Conservation (phyloP, 106 monocot genomes). For the Dactylorhiza incarnata region DNA sequence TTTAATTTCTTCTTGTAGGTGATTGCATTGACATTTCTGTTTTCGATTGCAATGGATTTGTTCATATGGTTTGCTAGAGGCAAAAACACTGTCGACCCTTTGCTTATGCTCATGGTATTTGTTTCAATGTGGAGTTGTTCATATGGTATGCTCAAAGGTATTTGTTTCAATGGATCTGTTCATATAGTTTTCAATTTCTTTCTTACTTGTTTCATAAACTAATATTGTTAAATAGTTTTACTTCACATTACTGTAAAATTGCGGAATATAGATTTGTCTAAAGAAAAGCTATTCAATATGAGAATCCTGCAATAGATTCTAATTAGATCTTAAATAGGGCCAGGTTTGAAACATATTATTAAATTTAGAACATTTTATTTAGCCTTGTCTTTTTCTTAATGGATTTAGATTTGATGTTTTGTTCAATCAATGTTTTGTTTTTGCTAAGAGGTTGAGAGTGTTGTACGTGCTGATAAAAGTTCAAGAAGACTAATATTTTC, state of each 20-base stretch:
- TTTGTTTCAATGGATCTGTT: too few species aligned
- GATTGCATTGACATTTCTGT: constrained; percentile 64
- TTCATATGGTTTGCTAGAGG: constrained; percentile 85
- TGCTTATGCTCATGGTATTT: constrained; percentile 64
- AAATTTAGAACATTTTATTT: not conserved
- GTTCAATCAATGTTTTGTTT: not conserved
- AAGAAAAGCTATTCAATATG: constrained; percentile 5
- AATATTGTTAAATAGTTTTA: not conserved
- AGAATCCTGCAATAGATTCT: constrained; percentile 18
- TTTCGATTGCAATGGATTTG: constrained; percentile 60
- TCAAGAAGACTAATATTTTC: constrained; percentile 74
- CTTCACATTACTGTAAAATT: not conserved
- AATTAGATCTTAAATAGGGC: constrained; percentile 37
- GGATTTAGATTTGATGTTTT: not conserved
- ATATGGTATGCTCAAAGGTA: too few species aligned
- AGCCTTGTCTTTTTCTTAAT: not conserved
- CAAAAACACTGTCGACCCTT: constrained; percentile 76
- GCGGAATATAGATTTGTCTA: not conserved
- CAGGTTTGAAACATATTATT: constrained; percentile 41
- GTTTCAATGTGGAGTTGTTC: not conserved
- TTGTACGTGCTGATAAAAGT: constrained; percentile 53
- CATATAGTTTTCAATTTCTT: not conserved
- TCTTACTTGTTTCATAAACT: not conserved
- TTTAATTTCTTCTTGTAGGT: constrained; percentile 35
- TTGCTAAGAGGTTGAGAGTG: constrained; percentile 62